Evolutionary conservation across 768 basidiomycete species (phyloP).

Genomic region (Amanita fuliginea): DNA sequence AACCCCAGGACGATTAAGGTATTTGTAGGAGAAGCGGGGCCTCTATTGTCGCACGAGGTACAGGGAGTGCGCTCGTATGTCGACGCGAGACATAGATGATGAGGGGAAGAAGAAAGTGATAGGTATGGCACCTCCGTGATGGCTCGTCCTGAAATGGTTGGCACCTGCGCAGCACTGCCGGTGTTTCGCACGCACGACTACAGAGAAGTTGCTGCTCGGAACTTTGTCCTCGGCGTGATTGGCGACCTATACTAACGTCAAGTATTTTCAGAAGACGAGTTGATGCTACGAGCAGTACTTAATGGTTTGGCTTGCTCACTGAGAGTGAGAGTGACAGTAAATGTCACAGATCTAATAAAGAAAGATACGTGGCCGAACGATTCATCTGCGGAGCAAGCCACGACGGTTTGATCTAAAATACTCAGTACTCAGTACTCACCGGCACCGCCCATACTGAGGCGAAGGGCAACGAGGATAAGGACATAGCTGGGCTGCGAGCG

Average conservation of each 20-base stretch:
- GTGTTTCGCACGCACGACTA: slow-evolving; percentile 17
- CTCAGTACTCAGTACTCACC: too few species aligned
- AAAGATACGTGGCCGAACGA: too few species aligned
- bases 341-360: too few species aligned
- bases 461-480: neutral
- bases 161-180: slow-evolving; percentile 18
- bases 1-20: slow-evolving; percentile 13
- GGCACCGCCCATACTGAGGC: neutral
- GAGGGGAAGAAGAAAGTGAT: slow-evolving; percentile 13
- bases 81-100: slow-evolving; percentile 9
- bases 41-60: slow-evolving; percentile 5
- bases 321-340: neutral
- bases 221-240: neutral
- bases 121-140: slow-evolving; percentile 11
- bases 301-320: neutral
- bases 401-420: too few species aligned
- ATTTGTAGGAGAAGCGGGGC: slow-evolving; percentile 7
- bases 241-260: neutral
- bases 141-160: slow-evolving; percentile 2
- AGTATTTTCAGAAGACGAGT: neutral
- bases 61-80: slow-evolving; percentile 6
- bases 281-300: too few species aligned
- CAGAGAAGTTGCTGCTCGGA: neutral
- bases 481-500: neutral
- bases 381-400: too few species aligned